Evolutionary conservation across 768 basidiomycete genomes (phyloP).

Genomic region (Auriscalpium orientale): DNA sequence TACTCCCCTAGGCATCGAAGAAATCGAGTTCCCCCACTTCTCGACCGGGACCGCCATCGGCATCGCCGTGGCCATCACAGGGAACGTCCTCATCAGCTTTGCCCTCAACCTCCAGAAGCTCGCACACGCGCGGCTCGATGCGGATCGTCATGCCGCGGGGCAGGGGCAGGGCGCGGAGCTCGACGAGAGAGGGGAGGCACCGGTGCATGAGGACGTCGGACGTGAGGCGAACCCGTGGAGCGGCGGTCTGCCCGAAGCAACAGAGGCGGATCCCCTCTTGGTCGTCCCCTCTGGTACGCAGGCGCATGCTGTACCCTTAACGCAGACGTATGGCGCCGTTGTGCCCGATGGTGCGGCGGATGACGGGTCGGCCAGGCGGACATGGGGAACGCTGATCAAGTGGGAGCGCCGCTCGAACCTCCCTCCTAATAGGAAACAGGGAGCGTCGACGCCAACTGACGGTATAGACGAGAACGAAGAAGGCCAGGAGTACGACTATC

Average conservation of each 20-base stretch:
- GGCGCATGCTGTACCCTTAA: background rate
- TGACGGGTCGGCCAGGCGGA: background rate
- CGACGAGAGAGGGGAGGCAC: background rate
- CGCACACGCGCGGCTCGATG: conserved; percentile 68
- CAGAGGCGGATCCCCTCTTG: conserved; percentile 13
- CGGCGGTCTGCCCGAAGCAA: background rate
- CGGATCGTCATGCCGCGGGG: conserved; percentile 17
- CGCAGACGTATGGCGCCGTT: background rate
- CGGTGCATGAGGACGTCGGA: background rate
- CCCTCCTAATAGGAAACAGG: background rate
- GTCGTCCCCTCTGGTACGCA: background rate
- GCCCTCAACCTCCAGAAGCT: conserved; percentile 92
- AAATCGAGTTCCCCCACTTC: conserved; percentile 45
- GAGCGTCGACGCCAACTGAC: background rate
- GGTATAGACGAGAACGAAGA: conserved; percentile 17
- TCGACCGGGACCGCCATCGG: conserved; percentile 59
- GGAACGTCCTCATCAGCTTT: conserved; percentile 83
- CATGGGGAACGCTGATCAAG: background rate
- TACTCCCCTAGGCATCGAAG: conserved; percentile 4
- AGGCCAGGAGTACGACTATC: conserved; percentile 63
- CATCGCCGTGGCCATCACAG: conserved; percentile 73
- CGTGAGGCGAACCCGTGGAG: conserved; percentile 8
- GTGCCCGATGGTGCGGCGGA: background rate
- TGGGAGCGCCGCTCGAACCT: background rate
- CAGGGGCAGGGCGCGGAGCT: conserved; percentile 3